Evolutionary conservation across 805 yeast species (phyloP), one percentile per base, ranked within the genome.

Genomic region (Vanderwaltozyma tropicalis): DNA sequence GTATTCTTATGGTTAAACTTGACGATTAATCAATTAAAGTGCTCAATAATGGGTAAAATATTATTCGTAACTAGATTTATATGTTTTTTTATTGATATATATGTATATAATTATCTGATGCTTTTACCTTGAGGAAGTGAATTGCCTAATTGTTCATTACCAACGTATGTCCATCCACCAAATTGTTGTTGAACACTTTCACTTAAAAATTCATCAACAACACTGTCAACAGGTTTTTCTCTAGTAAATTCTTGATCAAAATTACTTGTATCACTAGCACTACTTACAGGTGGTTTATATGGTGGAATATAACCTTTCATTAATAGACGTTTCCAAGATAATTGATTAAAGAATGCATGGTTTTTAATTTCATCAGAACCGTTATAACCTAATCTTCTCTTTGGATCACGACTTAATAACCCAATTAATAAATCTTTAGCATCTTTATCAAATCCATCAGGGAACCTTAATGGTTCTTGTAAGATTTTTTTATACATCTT

Each of bases 101-200:
- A n/a, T n/a, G 8, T 12, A 22, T 22, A 22, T 12, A 13, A 9
- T 31, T 40, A 49, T 25, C 50, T 48, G 20, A 56, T 52, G 40
- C 60, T 55, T 42, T 57, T 53, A 2, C 56, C 59, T 34, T 55
- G 61, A 8, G 46, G 26, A 24, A 49, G 41, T 21, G 59, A 49
- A 34, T 52, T 56, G 11, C 66, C 66, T 24, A 66, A 42, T 38
- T 63, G 66, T 41, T 65, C 71, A 35, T 72, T 77, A 4, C 89
- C 92, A 34, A 79, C 83, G 61, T 88, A 88, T 2, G 96, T 88
- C 98, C 98, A 89, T 5, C 97, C 97, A 28, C 95, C 96, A 68
- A 89, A 89, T 62, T 89, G 96, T 56, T 81, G 77, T 62, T 89
- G 98, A 12, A 89, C 95, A 48, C 87, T 76, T 48, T 86, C 96